These are phyloP conservation scores for Onygenales sp. DNA, from an alignment of 2,329 filamentous ascomycete species.

Conservation along the genomic window DNA sequence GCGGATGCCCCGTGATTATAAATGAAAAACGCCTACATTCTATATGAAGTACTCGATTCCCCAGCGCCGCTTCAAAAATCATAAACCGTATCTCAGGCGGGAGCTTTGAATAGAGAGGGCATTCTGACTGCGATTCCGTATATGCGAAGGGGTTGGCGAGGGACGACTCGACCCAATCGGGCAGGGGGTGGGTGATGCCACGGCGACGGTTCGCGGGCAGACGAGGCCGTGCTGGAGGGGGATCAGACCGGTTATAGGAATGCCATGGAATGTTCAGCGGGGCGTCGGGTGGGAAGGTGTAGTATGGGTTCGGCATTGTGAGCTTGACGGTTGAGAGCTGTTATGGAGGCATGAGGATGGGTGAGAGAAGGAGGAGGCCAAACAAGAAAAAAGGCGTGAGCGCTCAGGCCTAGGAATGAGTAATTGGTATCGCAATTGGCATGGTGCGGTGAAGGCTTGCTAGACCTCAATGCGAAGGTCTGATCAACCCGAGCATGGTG, in stretches of 20 bases:
- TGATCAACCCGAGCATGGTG: background rate
- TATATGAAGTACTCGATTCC: conserved; percentile 1
- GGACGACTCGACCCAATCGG: background rate
- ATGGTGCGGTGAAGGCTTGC: background rate
- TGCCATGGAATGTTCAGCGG: background rate
- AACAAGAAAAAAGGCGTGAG: too few relatives aligned
- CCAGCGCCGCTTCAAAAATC: conserved; percentile 1
- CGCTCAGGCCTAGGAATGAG: too few relatives aligned
- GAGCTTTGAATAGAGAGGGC: background rate
- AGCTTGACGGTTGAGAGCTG: background rate
- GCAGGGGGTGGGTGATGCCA: background rate
- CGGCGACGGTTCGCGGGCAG: background rate
- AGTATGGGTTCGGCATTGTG: conserved; percentile 1
- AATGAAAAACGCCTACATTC: background rate
- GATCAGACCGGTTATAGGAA: background rate
- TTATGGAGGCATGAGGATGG: too few relatives aligned
- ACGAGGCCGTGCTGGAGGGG: background rate
- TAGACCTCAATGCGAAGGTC: background rate
- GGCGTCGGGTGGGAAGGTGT: conserved; percentile 1
- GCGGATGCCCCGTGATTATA: background rate
- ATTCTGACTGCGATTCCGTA: background rate
- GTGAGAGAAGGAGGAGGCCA: too few relatives aligned
- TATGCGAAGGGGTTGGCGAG: background rate
- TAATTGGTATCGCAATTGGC: background rate
- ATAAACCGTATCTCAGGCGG: conserved; percentile 1